Base-by-base conservation (phyloP, 257 asterid genomes). In the Agastache rugosa region DNA sequence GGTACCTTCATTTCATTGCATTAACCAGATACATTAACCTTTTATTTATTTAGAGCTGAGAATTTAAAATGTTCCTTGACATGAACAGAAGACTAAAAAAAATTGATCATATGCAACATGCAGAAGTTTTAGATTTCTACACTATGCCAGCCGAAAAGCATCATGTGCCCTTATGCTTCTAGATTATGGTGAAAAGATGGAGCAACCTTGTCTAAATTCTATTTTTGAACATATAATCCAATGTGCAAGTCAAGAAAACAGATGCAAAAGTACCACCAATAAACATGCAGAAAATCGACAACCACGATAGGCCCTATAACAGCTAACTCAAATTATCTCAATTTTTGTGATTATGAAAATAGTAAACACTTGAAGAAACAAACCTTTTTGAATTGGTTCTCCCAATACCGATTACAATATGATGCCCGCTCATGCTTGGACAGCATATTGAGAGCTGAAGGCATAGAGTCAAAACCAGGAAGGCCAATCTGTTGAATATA, bases 391-490 rank as follows among this genome's bases (percentile, higher is more conserved):
- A 92, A 95, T 82, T 95, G 98, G 82, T 85, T 83, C 85, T 95
- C 99, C 99, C 99, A 95, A 78, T 95, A 90, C 67, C 86, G 91
- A 81, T 95, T 95, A 80, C 99, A 95, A 76, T 92, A 95, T 61
- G 99, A 88, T 67, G 96, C 98, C 27, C 99, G 81, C 78, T 95
- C 99, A 82, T 95, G 97, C 90, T 88, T 95, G 91, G 96, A 88
- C 79, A 95, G 84, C 96, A 92, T 81, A 82, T 90, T 88, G 75
- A 95, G 91, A 50, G 99, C 90, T 59, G 98, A 92, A 61, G 99
- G 99, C 98, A 95, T 87, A 23, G 98, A 87, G 86, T 95, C 97
- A 89, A 87, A 95, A 76, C 99, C 99, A 81, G 99, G 99, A 87
- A 95, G 98, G 62, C 99, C 99, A 83, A 95, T 91, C 99, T 95